phyloP scores from a whole-genome alignment of 2,329 filamentous ascomycete genomes.

The Proliferodiscus dingleyae region DNA sequence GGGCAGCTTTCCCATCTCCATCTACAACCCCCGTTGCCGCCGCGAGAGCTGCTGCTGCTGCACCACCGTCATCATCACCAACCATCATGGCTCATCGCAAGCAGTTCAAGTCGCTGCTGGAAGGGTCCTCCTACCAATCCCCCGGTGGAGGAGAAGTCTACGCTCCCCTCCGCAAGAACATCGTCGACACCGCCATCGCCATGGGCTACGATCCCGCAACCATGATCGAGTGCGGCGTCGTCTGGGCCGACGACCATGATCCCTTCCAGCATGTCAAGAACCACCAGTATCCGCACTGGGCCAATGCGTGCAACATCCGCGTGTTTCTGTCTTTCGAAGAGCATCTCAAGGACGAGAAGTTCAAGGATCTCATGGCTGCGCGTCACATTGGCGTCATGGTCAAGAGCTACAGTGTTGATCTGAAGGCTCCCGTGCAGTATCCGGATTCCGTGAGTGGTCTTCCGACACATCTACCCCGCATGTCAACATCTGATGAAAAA shows the following conservation, averaged over 20 bases:
- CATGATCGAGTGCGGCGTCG: conserved; percentile 7
- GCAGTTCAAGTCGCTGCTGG: too few relatives aligned
- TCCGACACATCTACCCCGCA: neutral
- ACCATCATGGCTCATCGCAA: too few relatives aligned
- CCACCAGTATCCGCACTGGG: neutral
- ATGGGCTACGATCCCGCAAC: conserved; percentile 9
- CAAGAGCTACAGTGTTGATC: neutral
- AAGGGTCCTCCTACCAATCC: conserved; percentile 7
- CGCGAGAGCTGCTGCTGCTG: too few relatives aligned
- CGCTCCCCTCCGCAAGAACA: conserved; percentile 1
- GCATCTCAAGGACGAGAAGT: neutral
- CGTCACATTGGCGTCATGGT: neutral
- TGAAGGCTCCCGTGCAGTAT: neutral
- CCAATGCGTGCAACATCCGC: neutral
- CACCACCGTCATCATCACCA: too few relatives aligned
- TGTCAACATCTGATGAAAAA: neutral
- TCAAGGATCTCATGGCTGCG: neutral
- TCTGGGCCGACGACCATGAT: conserved; percentile 6
- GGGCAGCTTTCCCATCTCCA: too few relatives aligned
- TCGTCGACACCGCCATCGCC: conserved; percentile 1
- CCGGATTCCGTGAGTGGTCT: neutral
- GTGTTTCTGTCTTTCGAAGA: neutral
- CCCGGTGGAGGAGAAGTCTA: conserved; percentile 5
- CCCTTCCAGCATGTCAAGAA: neutral
- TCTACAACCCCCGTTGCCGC: too few relatives aligned